These are phyloP conservation scores for Coemansia sp. DNA, from an alignment of 192 early-diverging fungal species.

Conservation along the genomic window DNA sequence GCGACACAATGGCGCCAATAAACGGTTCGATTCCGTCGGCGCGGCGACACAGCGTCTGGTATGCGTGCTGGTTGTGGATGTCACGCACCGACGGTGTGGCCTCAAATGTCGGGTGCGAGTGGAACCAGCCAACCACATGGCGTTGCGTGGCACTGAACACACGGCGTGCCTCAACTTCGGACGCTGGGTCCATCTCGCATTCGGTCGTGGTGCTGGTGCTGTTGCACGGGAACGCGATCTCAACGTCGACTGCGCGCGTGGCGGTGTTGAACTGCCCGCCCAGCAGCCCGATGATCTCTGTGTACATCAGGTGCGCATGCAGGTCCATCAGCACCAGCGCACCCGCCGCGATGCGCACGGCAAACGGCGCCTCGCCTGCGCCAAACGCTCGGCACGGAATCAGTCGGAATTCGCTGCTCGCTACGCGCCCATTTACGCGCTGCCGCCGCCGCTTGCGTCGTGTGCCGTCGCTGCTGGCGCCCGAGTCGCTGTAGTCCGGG, in stretches of 20 bases:
- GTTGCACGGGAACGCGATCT: slow-evolving; percentile 76
- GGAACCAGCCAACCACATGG: slow-evolving; percentile 91
- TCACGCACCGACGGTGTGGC: slow-evolving; percentile 86
- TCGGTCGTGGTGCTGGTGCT: slow-evolving; percentile 80
- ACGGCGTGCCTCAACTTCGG: slow-evolving; percentile 80
- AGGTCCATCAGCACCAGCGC: slow-evolving; percentile 86
- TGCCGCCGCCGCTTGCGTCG: slow-evolving; percentile 6
- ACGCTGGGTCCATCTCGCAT: slow-evolving; percentile 93
- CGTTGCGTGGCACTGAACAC: slow-evolving; percentile 64
- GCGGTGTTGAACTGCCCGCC: slow-evolving; percentile 71
- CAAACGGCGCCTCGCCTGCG: slow-evolving; percentile 16
- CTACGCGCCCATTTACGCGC: not conserved
- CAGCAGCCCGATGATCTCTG: slow-evolving; percentile 91
- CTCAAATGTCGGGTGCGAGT: slow-evolving; percentile 93
- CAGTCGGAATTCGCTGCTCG: slow-evolving; percentile 44
- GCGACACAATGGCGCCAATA: slow-evolving; percentile 84
- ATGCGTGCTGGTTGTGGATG: slow-evolving; percentile 83
- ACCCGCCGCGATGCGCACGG: slow-evolving; percentile 23
- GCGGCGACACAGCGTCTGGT: slow-evolving; percentile 79
- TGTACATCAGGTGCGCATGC: slow-evolving; percentile 85
- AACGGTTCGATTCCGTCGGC: slow-evolving; percentile 76
- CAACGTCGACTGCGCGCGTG: slow-evolving; percentile 57
- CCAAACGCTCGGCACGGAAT: slow-evolving; percentile 28
- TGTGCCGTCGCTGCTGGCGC: slow-evolving; percentile 8
- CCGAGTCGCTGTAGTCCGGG: slow-evolving; percentile 25